Percentiles rank a stretch among this genome's conserved stretches.
These are phyloP conservation scores for Fragaria iinumae DNA, from an alignment of 306 rosid genomes.

Conservation along the genomic window DNA sequence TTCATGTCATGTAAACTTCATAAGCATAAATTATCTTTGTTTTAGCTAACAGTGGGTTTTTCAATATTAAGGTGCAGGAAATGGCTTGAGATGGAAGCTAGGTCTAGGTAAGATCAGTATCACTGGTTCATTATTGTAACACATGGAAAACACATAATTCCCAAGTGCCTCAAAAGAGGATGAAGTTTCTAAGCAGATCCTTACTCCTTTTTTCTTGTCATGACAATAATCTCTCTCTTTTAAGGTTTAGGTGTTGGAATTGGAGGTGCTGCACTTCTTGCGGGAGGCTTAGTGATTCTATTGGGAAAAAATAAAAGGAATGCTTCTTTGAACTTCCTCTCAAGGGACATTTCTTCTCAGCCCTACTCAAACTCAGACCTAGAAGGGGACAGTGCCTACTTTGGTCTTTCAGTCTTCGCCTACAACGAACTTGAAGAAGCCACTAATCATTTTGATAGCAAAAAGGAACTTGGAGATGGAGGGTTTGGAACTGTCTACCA, in stretches of 20 bases:
- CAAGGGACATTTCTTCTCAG: constrained; percentile 22
- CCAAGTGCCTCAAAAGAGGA: not conserved
- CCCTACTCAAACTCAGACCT: constrained; percentile 27
- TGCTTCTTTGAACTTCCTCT: constrained; percentile 8
- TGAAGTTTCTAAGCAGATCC: not conserved
- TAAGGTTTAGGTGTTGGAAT: constrained; percentile 22
- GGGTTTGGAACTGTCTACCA: constrained; percentile 65
- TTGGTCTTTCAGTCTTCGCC: constrained; percentile 45
- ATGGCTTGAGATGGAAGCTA: constrained; percentile 5
- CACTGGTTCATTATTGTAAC: not conserved
- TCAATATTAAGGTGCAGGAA: constrained; percentile 24
- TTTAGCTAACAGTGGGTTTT: constrained; percentile 17
- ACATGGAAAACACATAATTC: not conserved
- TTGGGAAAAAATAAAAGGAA: constrained; percentile 6
- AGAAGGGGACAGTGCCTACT: constrained; percentile 35
- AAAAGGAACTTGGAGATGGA: constrained; percentile 58
- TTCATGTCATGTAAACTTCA: no score
- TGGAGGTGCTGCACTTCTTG: not conserved
- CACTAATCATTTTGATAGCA: constrained; percentile 46
- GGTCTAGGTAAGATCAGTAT: constrained; percentile 42
- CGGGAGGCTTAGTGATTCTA: not conserved
- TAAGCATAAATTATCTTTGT: not conserved
- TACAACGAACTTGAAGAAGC: constrained; percentile 58
- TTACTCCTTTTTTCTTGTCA: not conserved
- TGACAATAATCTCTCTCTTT: not conserved